phyloP scores from a whole-genome alignment of 129 eudicot species.

The Chrysanthemum lavandulifolium region DNA sequence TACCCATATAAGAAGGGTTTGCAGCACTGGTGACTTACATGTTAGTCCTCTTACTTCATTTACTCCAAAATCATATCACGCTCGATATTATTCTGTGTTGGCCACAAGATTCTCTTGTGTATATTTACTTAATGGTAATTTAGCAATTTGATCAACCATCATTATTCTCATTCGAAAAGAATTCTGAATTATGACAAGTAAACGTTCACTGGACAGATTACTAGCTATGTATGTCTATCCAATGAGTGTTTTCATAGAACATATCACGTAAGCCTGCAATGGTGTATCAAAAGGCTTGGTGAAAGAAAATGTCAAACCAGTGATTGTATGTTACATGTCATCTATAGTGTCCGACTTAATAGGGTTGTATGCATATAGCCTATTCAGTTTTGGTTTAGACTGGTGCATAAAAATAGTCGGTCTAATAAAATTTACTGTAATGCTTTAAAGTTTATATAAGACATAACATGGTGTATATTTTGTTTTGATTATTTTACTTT shows the following conservation, averaged over 20 bases:
- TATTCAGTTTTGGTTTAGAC: background rate
- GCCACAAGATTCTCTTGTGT: constrained; percentile 11
- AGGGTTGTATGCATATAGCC: constrained; percentile 3
- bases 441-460: background rate
- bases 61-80: background rate
- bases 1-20: constrained; percentile 77
- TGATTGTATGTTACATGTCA: background rate
- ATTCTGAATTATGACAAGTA: background rate
- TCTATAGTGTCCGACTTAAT: background rate
- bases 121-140: constrained; percentile 3
- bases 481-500: constrained; percentile 4
- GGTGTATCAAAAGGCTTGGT: no score
- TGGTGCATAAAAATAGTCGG: background rate
- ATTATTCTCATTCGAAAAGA: background rate
- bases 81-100: constrained; percentile 1
- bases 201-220: no score
- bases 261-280: no score
- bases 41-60: constrained; percentile 43
- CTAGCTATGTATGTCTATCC: no score
- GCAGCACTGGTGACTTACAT: constrained; percentile 92
- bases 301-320: no score
- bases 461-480: background rate
- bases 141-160: background rate
- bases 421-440: background rate
- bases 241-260: no score